Evolutionary conservation across 805 yeast genomes (phyloP).

Genomic region (Cephaloascus fragrans): DNA sequence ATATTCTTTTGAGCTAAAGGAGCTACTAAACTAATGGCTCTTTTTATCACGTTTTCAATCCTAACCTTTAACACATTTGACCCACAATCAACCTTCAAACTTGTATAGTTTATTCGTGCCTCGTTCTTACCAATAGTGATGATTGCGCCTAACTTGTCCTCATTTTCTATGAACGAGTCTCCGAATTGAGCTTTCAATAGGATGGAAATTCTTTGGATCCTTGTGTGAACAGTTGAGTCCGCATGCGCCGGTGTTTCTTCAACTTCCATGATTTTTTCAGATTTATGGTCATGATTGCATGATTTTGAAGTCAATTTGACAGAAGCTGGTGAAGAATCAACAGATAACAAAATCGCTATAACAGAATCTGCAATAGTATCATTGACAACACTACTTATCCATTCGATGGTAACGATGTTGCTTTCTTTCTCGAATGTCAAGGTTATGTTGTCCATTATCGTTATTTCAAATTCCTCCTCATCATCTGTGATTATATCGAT

Average conservation of each 20-base stretch:
- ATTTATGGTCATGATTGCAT: conserved; percentile 31
- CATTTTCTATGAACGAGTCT: conserved; percentile 41
- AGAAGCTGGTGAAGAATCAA: conserved; percentile 92
- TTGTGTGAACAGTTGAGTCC: conserved; percentile 21
- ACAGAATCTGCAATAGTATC: conserved; percentile 94
- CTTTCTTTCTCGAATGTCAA: conserved; percentile 36
- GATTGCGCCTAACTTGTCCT: conserved; percentile 36
- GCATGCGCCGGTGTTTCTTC: conserved; percentile 11
- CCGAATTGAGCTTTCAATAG: conserved; percentile 85
- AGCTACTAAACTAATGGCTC: conserved; percentile 76
- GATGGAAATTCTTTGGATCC: conserved; percentile 46
- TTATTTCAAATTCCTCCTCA: conserved; percentile 38
- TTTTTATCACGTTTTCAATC: conserved; percentile 66
- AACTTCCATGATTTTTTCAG: conserved; percentile 1
- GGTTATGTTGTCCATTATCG: conserved; percentile 56
- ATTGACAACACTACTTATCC: conserved; percentile 84
- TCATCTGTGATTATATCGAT: conserved; percentile 56
- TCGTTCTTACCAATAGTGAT: conserved; percentile 67
- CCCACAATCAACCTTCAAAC: conserved; percentile 58
- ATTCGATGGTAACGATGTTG: conserved; percentile 59
- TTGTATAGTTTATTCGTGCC: conserved; percentile 59
- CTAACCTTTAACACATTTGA: conserved; percentile 74
- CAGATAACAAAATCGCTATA: conserved; percentile 80
- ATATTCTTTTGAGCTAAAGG: conserved; percentile 52
- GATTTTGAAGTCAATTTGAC: conserved; percentile 71